phyloP scores from a whole-genome alignment of 495 filamentous ascomycete genomes.

The Neurospora sp. region DNA sequence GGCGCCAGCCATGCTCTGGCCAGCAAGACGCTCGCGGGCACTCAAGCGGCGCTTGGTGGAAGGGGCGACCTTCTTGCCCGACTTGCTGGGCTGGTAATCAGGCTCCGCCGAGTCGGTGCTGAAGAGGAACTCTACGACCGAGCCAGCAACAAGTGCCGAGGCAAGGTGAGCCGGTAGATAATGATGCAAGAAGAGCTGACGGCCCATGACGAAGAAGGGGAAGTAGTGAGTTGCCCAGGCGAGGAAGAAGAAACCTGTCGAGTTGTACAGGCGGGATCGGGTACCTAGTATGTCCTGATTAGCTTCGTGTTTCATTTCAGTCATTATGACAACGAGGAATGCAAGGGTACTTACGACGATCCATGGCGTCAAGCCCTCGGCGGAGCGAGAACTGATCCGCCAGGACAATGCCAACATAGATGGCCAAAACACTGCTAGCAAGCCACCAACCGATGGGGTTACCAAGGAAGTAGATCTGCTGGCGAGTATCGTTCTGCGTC shows the following conservation, averaged over 20 bases:
- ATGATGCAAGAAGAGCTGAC: slow-evolving; percentile 95
- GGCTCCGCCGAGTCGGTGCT: slow-evolving; percentile 65
- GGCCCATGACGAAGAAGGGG: slow-evolving; percentile 95
- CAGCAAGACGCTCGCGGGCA: slow-evolving; percentile 67
- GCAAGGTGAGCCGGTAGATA: slow-evolving; percentile 94
- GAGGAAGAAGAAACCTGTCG: slow-evolving; percentile 97
- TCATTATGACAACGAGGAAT: not conserved
- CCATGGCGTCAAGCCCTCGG: slow-evolving; percentile 85
- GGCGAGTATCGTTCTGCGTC: slow-evolving; percentile 91
- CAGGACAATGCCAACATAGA: slow-evolving; percentile 84
- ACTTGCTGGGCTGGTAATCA: slow-evolving; percentile 38
- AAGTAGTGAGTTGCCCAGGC: slow-evolving; percentile 97
- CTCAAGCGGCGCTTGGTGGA: slow-evolving; percentile 46
- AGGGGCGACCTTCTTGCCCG: slow-evolving; percentile 38
- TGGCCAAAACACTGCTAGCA: slow-evolving; percentile 78
- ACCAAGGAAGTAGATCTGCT: slow-evolving; percentile 97
- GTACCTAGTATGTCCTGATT: slow-evolving; percentile 46
- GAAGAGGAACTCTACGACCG: slow-evolving; percentile 94
- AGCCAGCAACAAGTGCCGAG: slow-evolving; percentile 86
- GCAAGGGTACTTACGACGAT: slow-evolving; percentile 63
- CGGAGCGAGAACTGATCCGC: slow-evolving; percentile 89
- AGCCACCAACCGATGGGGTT: slow-evolving; percentile 99
- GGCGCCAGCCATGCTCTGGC: slow-evolving; percentile 62
- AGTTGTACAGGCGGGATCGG: slow-evolving; percentile 91
- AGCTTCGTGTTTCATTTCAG: slow-evolving; percentile 4